Conservation (phyloP, 148 eudicot genomes). For the Nepenthes mirabilis region DNA sequence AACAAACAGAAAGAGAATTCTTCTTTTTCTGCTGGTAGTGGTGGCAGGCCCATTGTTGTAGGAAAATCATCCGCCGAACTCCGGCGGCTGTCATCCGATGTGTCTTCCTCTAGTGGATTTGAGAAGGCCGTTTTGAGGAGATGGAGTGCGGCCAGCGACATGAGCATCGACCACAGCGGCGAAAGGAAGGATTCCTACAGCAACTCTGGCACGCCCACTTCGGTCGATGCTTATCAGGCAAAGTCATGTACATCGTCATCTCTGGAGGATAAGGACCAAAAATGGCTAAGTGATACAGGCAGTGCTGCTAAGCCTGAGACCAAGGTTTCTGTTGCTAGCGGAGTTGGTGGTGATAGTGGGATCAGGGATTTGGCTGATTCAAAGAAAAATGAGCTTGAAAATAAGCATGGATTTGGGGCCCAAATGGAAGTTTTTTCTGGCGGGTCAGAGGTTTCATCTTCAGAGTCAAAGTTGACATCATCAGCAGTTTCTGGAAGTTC, state of each 20-base stretch:
- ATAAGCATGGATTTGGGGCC: slow-evolving; percentile 13
- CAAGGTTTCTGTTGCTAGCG: slow-evolving; percentile 10
- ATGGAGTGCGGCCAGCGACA: slow-evolving; percentile 98
- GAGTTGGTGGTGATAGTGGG: slow-evolving; percentile 10
- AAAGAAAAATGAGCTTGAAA: slow-evolving; percentile 20
- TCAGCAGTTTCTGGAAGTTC: slow-evolving; percentile 10
- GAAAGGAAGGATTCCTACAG: slow-evolving; percentile 69
- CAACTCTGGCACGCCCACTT: slow-evolving; percentile 39
- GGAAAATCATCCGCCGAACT: slow-evolving; percentile 45
- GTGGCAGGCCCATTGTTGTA: slow-evolving; percentile 28
- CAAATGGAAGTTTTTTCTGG: slow-evolving; percentile 18
- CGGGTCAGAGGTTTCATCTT: slow-evolving; percentile 22
- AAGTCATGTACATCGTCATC: slow-evolving; percentile 5
- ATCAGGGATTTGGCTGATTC: slow-evolving; percentile 16
- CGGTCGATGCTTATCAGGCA: slow-evolving; percentile 14
- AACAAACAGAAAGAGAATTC: slow-evolving; percentile 79
- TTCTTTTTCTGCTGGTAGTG: slow-evolving; percentile 28
- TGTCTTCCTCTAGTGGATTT: slow-evolving; percentile 27
- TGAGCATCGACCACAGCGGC: slow-evolving; percentile 85
- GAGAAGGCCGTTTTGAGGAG: slow-evolving; percentile 82
- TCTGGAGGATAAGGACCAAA: slow-evolving; percentile 15
- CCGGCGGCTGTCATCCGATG: slow-evolving; percentile 65
- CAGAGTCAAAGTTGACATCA: slow-evolving; percentile 8
- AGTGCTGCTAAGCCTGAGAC: slow-evolving; percentile 20
- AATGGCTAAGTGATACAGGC: slow-evolving; percentile 7